phyloP scores from a whole-genome alignment of 2,329 filamentous ascomycete genomes.

The Ophiocordyceps polyrhachis-furcata region DNA sequence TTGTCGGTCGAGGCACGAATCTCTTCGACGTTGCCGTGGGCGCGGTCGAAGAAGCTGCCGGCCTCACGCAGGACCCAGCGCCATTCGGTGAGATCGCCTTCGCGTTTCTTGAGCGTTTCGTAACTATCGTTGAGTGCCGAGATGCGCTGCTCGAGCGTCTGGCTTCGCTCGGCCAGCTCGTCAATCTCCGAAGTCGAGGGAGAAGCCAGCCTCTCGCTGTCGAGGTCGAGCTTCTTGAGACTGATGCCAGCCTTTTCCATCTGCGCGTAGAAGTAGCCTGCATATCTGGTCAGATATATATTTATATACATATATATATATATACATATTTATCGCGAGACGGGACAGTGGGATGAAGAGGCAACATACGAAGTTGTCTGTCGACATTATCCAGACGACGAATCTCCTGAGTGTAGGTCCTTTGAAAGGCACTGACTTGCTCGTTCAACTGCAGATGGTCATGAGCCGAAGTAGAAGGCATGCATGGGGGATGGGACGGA shows the following conservation, averaged over 20 bases:
- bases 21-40: slow-evolving; percentile 90
- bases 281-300: slow-evolving; percentile 13
- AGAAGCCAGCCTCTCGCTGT: slow-evolving; percentile 67
- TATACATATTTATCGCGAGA: too few relatives aligned
- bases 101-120: slow-evolving; percentile 92
- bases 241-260: slow-evolving; percentile 85
- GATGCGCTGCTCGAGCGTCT: slow-evolving; percentile 81
- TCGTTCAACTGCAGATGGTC: slow-evolving; percentile 57
- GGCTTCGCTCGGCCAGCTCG: slow-evolving; percentile 79
- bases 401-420: slow-evolving; percentile 95
- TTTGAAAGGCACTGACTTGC: slow-evolving; percentile 83
- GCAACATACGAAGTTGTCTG: slow-evolving; percentile 70
- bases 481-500: too few relatives aligned
- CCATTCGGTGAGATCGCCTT: slow-evolving; percentile 95
- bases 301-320: too few relatives aligned
- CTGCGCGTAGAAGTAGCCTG: slow-evolving; percentile 84
- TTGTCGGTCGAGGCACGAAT: slow-evolving; percentile 80
- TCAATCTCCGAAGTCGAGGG: slow-evolving; percentile 92
- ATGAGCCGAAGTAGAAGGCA: background rate
- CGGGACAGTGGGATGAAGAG: too few relatives aligned
- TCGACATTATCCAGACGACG: slow-evolving; percentile 95
- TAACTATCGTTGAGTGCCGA: slow-evolving; percentile 93
- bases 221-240: slow-evolving; percentile 80
- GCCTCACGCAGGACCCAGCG: slow-evolving; percentile 94
- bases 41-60: slow-evolving; percentile 91